A percentile compares a stretch with the other conserved stretches of the same genome.
Conservation (phyloP, 768 basidiomycete genomes). For the Termitomyces sp. region DNA sequence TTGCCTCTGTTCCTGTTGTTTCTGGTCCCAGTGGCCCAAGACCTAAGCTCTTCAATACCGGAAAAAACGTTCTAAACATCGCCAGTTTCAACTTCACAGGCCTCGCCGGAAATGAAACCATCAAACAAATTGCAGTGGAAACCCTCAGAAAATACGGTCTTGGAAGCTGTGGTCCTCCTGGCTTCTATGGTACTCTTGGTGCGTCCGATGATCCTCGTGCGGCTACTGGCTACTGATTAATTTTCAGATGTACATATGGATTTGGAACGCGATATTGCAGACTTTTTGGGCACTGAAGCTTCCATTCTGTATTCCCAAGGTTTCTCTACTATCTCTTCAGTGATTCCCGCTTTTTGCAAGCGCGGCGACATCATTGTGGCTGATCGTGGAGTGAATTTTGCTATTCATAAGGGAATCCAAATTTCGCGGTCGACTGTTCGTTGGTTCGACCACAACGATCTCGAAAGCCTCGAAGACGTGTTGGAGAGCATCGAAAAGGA, state of each 20-base stretch:
- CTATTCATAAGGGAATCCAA: conserved; percentile 93
- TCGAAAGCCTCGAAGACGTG: conserved; percentile 85
- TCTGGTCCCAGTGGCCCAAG: conserved; percentile 77
- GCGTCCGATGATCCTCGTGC: conserved; percentile 19
- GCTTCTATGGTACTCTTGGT: conserved; percentile 97
- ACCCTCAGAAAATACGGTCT: conserved; percentile 86
- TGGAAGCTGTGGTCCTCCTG: conserved; percentile 92
- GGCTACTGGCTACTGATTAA: conserved; percentile 4
- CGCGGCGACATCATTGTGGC: conserved; percentile 98
- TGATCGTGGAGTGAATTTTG: conserved; percentile 93
- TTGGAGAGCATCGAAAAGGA: conserved; percentile 84
- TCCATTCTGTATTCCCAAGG: conserved; percentile 93
- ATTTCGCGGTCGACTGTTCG: conserved; percentile 87
- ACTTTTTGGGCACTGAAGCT: conserved; percentile 85
- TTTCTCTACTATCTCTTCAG: conserved; percentile 87
- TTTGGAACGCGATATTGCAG: conserved; percentile 83
- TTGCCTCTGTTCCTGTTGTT: conserved; percentile 73
- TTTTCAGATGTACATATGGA: conserved; percentile 82
- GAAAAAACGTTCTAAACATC: conserved; percentile 78
- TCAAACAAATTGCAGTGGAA: conserved; percentile 82
- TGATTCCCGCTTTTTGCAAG: conserved; percentile 97
- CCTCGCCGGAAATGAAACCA: conserved; percentile 78
- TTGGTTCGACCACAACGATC: conserved; percentile 96
- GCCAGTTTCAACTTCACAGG: conserved; percentile 91
- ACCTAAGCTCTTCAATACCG: conserved; percentile 66